Conservation (phyloP, 177 flowering plant species). For the Vitis hybrid region DNA sequence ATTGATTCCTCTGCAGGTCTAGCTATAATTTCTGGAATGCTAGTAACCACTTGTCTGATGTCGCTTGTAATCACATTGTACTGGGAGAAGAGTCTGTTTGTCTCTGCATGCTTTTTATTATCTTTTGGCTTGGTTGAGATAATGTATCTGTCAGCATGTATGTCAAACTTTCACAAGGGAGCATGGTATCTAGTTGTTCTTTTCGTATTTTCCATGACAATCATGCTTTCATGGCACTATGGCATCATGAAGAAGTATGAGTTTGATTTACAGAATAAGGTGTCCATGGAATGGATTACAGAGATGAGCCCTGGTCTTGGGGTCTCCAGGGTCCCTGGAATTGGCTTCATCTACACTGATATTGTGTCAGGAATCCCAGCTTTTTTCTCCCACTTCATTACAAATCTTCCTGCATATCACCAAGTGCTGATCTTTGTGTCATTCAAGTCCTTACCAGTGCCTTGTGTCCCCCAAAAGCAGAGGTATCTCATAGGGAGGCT, state of each 20-base stretch:
- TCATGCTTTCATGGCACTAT: constrained; percentile 61
- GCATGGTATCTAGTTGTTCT: constrained; percentile 47
- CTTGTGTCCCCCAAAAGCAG: constrained; percentile 36
- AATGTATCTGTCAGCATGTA: constrained; percentile 41
- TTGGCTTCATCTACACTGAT: constrained; percentile 59
- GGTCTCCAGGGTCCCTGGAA: constrained; percentile 55
- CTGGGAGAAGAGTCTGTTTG: constrained; percentile 44
- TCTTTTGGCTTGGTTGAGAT: constrained; percentile 52
- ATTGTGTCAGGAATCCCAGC: constrained; percentile 58
- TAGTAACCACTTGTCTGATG: constrained; percentile 57
- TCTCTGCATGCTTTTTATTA: constrained; percentile 39
- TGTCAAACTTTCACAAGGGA: constrained; percentile 44
- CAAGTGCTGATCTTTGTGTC: constrained; percentile 55
- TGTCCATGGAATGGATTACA: constrained; percentile 51
- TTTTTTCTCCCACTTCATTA: constrained; percentile 62
- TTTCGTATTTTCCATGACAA: constrained; percentile 25
- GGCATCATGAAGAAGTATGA: constrained; percentile 59
- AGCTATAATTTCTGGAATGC: constrained; percentile 52
- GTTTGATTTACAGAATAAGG: constrained; percentile 51
- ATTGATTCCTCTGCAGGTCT: constrained; percentile 31
- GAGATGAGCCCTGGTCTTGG: constrained; percentile 45
- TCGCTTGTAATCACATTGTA: constrained; percentile 47
- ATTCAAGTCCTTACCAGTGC: constrained; percentile 47
- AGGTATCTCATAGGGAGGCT: constrained; percentile 53
- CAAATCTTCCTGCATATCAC: constrained; percentile 66